Evolutionary conservation across 2,329 filamentous ascomycete species (phyloP), one percentile per base, ranked within the genome.

Genomic region (Rasamsonia emersonii): DNA sequence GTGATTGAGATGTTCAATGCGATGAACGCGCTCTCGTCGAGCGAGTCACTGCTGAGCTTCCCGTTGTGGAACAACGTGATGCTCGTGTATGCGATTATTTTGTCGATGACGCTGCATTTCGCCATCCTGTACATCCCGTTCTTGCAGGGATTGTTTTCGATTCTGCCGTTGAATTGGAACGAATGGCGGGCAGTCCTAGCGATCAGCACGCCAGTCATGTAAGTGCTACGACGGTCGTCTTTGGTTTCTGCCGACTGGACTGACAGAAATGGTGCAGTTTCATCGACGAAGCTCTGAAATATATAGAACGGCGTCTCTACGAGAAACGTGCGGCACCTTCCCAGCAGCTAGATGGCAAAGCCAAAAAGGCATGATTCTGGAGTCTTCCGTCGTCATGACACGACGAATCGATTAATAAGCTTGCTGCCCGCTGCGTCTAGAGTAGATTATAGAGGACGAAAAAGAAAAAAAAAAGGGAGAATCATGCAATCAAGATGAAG

Each of bases 1-100:
- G 86, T 95, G 39, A 96, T 98, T 53, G 91, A 98, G 67, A 98
- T 98, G 91, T 75, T 98, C 56, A 98, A 98, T 64, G 91, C 91
- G 48, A 89, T 96, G 82, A 98, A 98, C 56, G 91, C 89, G 1
- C 73, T 98, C 18, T 95, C 86, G 2, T 94, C 86, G 1, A 93
- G 85, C 59, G 91, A 98, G 63, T 93, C 85, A 10, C 77, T 98
- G 9, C 64, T 98, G 35, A 95, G 88, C 2, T 75, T 98, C 41
- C 89, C 88, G 7, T 69, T 98, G n/a, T 95, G 89, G 89, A 77
- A 89, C 55, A 98, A 98, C 67, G 91, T 94, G 81, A 91, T 94
- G 73, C 79, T 98, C 11, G 85, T 98, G 34, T 94, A 93, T 50
- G 93, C 91, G 41, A 94, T 98, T 53, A 70, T 74, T 8, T 68